Base-by-base conservation (phyloP, 2,329 filamentous ascomycete species). In the Stylonectria norvegica region DNA sequence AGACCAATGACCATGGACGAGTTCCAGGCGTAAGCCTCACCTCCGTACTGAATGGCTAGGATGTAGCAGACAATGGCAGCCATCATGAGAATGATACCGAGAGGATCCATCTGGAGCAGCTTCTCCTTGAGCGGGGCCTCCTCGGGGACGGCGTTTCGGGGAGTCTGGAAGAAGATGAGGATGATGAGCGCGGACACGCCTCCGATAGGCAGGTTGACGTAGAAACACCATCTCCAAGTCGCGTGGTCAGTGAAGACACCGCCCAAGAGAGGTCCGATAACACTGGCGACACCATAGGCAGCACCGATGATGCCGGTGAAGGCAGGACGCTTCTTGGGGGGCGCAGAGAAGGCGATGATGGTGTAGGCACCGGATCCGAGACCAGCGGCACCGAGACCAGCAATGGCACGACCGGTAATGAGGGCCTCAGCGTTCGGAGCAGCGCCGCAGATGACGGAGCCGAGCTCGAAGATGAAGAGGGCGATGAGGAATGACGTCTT, bases 391-490 rank as follows among this genome's bases (percentile, higher is more conserved):
- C 66, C 63, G 18, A 75, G 61, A 27, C 66, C 67, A 9, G 69
- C 65, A 22, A 76, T 71, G 40, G 74, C 73, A 36, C 73, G 71
- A 36, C 73, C 75, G 50, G 70, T 69, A 42, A 78, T 73, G 19
- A 75, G 68, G 34, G 72, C 62, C 25, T 66, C 66, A 20, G 72
- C 68, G 46, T 67, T 67, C 41, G 69, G 69, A 48, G 68, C 48
- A 45, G 74, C 64, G 25, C 57, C 64, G 49, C 76, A 79, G 42
- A 81, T 65, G 19, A 75, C 56, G 22, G 67, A 72, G 14, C 78
- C 76, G 4, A 78, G 41, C 53, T 79, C 76, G 40, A 82, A 78
- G 40, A 79, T 63, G 36, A 69, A 42, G 25, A 82, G 65, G 8
- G 65, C 59, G 17, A 59, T 20, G 5, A 80, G 61, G 53, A 74